Base-by-base conservation (phyloP, 805 yeast genomes). In the Clavispora vitiphila region DNA sequence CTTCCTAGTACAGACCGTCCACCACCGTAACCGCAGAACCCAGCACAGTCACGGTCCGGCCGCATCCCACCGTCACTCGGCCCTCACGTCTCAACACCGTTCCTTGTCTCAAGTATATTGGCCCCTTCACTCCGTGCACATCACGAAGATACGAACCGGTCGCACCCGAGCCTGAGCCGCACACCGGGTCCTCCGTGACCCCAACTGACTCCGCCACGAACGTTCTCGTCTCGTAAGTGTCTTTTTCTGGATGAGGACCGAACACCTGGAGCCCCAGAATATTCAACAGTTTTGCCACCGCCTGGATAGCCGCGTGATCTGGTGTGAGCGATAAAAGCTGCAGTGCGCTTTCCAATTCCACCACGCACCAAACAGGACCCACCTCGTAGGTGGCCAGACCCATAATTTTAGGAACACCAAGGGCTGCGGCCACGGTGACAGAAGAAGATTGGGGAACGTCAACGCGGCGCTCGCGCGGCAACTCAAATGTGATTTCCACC, bases 171-270 rank as follows among this genome's bases (percentile, higher is more conserved):
- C 80, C 80, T 45, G 73, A 65, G 2, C 81, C 81, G 54, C 80
- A 76, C 8, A 72, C 80, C 1, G 80, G 80, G 51, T 76, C 81
- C 44, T 76, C 81, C n/a, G 46, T 37, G 1, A 65, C 58, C 12
- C 65, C 67, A 2, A 42, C 49, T 4, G 23, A 38, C 1, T 73
- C 70, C 3, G 69, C 68, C 52, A 75, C 71, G 12, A 29, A 29
- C 10, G 75, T 73, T 48, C 81, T 62, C 41, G 71, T 64, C 34
- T 59, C 62, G 23, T 51, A 50, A n/a, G 46, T 39, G 5, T 53
- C 53, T 12, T 50, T 50, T 4, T 38, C 49, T 9, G 34, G 29
- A 20, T 58, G 49, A 32, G 53, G 55, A 4, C 77, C 78, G 48
- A 69, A 69, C 8, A 69, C 46, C 39, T 65, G 64, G 31, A 69